Evolutionary conservation across 192 early-diverging fungal species (phyloP).

Genomic region (Geranomyces variabilis): DNA sequence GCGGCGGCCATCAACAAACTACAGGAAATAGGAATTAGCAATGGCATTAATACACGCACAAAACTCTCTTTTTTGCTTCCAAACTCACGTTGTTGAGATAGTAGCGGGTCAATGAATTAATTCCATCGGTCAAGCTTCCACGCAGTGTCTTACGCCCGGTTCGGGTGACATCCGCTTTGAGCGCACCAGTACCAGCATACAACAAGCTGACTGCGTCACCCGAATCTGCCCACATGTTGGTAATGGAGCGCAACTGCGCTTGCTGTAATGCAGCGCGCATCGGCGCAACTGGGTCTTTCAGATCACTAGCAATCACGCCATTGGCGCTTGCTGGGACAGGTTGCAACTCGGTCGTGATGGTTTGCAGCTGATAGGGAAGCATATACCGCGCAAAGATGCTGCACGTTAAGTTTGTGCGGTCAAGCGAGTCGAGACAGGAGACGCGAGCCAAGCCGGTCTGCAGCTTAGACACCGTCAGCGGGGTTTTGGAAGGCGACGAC

Average conservation of each 20-base stretch:
- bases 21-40: neutral
- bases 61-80: no score
- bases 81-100: constrained; percentile 61
- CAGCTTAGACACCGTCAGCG: constrained; percentile 29
- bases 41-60: no score
- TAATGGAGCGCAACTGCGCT: neutral
- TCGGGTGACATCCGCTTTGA: constrained; percentile 55
- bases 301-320: constrained; percentile 39
- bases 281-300: constrained; percentile 39
- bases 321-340: constrained; percentile 26
- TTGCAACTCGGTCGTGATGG: constrained; percentile 37
- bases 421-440: constrained; percentile 59
- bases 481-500: neutral
- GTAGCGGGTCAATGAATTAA: constrained; percentile 60
- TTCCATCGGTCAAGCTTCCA: constrained; percentile 51
- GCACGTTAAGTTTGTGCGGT: constrained; percentile 62
- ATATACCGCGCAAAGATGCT: constrained; percentile 53
- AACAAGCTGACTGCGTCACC: constrained; percentile 55
- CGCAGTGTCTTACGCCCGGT: constrained; percentile 46
- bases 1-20: constrained; percentile 50
- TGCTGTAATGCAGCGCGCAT: constrained; percentile 36
- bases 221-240: constrained; percentile 58
- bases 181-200: constrained; percentile 60
- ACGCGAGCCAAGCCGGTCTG: constrained; percentile 56
- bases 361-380: constrained; percentile 50